phyloP scores from a whole-genome alignment of 2,329 filamentous ascomycete genomes.

The Trichoderma afroharzianum region DNA sequence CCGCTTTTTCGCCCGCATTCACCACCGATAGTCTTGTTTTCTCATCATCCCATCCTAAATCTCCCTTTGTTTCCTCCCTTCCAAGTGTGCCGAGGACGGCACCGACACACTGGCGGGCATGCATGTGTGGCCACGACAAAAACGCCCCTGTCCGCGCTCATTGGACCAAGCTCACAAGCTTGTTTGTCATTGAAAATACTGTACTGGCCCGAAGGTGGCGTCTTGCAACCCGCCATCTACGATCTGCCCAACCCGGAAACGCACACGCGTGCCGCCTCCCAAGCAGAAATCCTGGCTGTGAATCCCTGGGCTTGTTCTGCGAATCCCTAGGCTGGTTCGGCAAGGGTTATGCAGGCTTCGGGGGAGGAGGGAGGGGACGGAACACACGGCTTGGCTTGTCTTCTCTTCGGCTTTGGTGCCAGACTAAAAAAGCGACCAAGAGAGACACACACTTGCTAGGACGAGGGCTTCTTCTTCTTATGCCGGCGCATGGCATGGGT shows the following conservation, averaged over 20 bases:
- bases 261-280: not conserved
- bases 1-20: not conserved
- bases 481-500: not conserved
- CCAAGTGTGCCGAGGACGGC: not conserved
- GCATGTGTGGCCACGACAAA: not conserved
- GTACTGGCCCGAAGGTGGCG: not conserved
- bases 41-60: not conserved
- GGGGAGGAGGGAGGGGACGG: not conserved
- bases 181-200: not conserved
- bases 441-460: not conserved
- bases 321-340: not conserved
- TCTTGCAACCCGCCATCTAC: not conserved
- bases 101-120: not conserved
- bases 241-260: conserved; percentile 1
- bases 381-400: too few species aligned
- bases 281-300: not conserved
- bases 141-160: not conserved
- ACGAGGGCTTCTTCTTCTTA: not conserved
- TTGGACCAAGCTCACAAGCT: not conserved
- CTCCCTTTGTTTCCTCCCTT: not conserved
- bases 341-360: not conserved
- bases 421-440: not conserved
- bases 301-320: not conserved
- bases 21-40: not conserved
- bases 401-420: not conserved